These are phyloP conservation scores for Dichomitus squalens DNA, from an alignment of 1,284 basidiomycete genomes.

Conservation along the genomic window DNA sequence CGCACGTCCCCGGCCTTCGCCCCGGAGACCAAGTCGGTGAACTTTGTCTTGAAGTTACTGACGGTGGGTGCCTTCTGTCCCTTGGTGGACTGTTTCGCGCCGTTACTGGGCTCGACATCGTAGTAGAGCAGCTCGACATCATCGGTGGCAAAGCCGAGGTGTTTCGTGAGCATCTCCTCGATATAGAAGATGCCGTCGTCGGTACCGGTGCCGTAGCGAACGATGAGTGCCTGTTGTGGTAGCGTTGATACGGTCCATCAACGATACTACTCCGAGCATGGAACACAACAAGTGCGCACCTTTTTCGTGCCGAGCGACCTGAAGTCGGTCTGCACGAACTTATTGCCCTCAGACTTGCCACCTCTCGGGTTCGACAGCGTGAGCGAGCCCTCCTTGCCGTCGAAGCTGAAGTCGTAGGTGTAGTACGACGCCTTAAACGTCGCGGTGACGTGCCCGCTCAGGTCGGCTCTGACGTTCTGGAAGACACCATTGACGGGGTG, in stretches of 20 bases:
- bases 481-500: background rate
- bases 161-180: background rate
- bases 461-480: background rate
- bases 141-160: background rate
- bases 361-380: background rate
- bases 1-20: background rate
- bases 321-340: background rate
- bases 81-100: background rate
- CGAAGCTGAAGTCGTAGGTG: background rate
- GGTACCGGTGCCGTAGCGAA: background rate
- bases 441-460: background rate
- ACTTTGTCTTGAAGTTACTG: background rate
- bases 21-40: background rate
- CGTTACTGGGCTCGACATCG: background rate
- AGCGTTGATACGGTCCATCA: too few relatives aligned
- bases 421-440: background rate
- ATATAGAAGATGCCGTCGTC: background rate
- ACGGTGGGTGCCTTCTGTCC: background rate
- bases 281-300: too few relatives aligned
- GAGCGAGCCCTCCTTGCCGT: background rate
- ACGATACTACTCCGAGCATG: too few relatives aligned
- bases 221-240: background rate
- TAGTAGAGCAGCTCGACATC: background rate
- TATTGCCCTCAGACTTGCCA: background rate
- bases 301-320: too few relatives aligned